Percentiles rank a stretch among this genome's conserved stretches.
Conservation (phyloP, 192 early-diverging fungal species). For the Coemansia sp. region DNA sequence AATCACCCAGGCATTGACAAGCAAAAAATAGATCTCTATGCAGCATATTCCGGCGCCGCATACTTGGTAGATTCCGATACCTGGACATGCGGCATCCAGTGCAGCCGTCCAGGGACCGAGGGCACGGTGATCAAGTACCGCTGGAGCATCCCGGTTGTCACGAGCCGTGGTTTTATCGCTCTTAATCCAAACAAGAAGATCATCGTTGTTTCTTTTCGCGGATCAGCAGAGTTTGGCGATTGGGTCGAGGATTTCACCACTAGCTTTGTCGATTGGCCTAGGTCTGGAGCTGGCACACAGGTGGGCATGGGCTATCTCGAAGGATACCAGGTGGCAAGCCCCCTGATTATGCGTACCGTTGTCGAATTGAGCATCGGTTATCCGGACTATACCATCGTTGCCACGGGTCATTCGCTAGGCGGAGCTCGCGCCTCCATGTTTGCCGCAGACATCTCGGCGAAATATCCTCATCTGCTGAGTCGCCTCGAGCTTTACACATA, state of each 20-base stretch:
- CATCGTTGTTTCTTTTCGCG: constrained; percentile 34
- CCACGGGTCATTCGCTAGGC: constrained; percentile 47
- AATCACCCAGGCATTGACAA: constrained; percentile 1
- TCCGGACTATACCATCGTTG: constrained; percentile 34
- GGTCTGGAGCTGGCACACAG: constrained; percentile 10
- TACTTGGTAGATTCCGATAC: constrained; percentile 6
- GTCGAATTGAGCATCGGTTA: constrained; percentile 12
- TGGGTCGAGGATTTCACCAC: constrained; percentile 17
- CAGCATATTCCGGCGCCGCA: constrained; percentile 34
- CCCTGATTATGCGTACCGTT: constrained; percentile 10
- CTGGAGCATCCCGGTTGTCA: constrained; percentile 19
- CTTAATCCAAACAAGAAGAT: constrained; percentile 18
- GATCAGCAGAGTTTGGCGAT: constrained; percentile 20
- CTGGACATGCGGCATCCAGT: constrained; percentile 30
- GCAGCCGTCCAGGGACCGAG: constrained; percentile 23
- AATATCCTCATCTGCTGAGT: constrained; percentile 4
- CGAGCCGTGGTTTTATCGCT: constrained; percentile 35
- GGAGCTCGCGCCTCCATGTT: constrained; percentile 39
- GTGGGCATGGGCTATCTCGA: constrained; percentile 33
- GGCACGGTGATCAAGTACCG: constrained; percentile 23
- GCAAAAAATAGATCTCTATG: constrained; percentile 20
- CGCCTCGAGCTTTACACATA: constrained; percentile 35
- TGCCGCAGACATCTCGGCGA: constrained; percentile 25
- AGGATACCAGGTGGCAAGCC: constrained; percentile 20
- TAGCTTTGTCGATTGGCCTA: constrained; percentile 14